These are phyloP conservation scores for Globisporangium cylindrosporum DNA, from an alignment of 352 stramenopile species.

Conservation along the genomic window DNA sequence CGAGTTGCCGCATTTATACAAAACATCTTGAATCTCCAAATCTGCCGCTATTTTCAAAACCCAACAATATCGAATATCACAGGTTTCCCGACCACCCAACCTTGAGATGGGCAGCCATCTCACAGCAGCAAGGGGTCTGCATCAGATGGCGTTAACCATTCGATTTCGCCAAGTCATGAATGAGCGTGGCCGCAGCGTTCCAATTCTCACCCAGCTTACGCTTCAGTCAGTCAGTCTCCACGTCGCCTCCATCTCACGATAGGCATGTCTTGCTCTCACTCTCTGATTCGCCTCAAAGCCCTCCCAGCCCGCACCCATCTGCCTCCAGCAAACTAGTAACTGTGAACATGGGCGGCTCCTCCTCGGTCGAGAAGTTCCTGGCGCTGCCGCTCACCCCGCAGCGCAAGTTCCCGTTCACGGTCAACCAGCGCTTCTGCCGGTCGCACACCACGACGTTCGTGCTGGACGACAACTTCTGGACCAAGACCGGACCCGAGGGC, in stretches of 20 bases:
- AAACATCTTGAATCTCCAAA: background rate
- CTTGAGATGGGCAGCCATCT: background rate
- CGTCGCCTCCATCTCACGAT: too few relatives aligned
- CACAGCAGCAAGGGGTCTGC: background rate
- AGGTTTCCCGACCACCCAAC: background rate
- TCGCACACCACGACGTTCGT: slow-evolving; percentile 31
- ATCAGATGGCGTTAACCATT: background rate
- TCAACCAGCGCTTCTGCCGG: slow-evolving; percentile 40
- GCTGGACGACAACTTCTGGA: slow-evolving; percentile 40
- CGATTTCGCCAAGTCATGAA: background rate
- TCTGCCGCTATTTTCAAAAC: background rate
- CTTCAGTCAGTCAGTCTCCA: too few relatives aligned
- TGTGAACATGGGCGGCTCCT: slow-evolving; percentile 19
- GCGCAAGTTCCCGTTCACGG: slow-evolving; percentile 42
- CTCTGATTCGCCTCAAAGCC: slow-evolving; percentile 33
- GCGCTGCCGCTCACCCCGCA: slow-evolving; percentile 30
- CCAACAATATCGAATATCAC: background rate
- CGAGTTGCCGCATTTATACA: background rate
- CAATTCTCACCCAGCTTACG: slow-evolving; percentile 11
- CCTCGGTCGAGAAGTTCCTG: slow-evolving; percentile 29
- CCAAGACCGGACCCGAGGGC: slow-evolving; percentile 15
- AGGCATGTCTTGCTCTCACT: background rate
- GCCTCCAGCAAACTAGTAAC: too few relatives aligned
- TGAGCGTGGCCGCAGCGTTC: background rate
- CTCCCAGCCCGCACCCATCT: background rate